phyloP scores from a whole-genome alignment of 371 early-diverging fungal species.

The Umbelopsis sp. region DNA sequence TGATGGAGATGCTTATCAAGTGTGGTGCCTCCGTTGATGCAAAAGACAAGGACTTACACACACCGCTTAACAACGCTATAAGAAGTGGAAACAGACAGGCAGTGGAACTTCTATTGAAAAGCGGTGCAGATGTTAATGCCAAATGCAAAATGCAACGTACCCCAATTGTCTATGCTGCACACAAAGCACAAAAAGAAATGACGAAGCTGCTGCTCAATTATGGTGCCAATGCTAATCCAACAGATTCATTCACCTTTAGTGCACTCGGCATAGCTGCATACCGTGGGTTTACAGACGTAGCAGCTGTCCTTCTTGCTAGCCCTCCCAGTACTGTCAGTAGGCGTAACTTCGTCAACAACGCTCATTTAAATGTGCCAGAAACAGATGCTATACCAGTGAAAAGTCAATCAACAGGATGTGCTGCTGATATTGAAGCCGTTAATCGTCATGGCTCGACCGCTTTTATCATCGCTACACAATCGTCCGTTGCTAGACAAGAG shows the following conservation, averaged over 20 bases:
- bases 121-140: not conserved
- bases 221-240: not conserved
- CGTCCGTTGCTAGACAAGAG: not conserved
- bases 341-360: too few species aligned
- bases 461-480: not conserved
- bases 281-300: too few species aligned
- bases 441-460: not conserved
- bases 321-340: too few species aligned
- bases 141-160: not conserved
- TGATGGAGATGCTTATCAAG: too few species aligned
- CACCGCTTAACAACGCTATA: not conserved
- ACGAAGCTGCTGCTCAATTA: not conserved
- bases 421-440: not conserved
- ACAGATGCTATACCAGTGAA: too few species aligned
- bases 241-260: too few species aligned
- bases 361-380: too few species aligned
- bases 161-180: not conserved
- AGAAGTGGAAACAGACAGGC: not conserved
- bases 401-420: too few species aligned
- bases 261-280: too few species aligned
- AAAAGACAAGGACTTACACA: too few species aligned
- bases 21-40: too few species aligned
- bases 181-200: not conserved
- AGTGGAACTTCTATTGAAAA: not conserved
- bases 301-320: too few species aligned